These are phyloP conservation scores for Suhomyces bolitotheri DNA, from an alignment of 1,139 yeast genomes.

Conservation along the genomic window DNA sequence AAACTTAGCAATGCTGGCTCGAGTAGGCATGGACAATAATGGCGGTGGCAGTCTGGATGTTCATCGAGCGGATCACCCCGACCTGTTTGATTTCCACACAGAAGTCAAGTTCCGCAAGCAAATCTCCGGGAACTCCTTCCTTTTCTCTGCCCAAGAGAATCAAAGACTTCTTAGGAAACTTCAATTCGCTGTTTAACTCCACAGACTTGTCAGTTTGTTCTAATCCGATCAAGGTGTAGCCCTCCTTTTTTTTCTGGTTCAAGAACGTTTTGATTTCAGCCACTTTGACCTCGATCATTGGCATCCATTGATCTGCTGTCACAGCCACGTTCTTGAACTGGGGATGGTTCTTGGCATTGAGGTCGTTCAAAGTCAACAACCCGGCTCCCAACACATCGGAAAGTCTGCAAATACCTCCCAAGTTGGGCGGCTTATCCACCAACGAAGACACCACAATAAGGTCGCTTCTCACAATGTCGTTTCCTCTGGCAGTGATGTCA, in stretches of 20 bases:
- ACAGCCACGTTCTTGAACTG: slow-evolving; percentile 88
- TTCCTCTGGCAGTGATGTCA: slow-evolving; percentile 41
- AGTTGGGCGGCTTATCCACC: slow-evolving; percentile 88
- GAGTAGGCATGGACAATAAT: slow-evolving; percentile 91
- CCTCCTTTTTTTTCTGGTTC: slow-evolving; percentile 65
- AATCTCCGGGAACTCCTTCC: slow-evolving; percentile 88
- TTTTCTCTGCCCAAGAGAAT: slow-evolving; percentile 82
- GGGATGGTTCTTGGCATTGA: slow-evolving; percentile 57
- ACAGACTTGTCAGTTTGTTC: slow-evolving; percentile 91
- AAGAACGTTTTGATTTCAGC: slow-evolving; percentile 57
- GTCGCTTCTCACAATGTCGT: slow-evolving; percentile 61
- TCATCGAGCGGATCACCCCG: slow-evolving; percentile 92
- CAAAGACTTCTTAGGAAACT: slow-evolving; percentile 77
- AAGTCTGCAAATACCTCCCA: slow-evolving; percentile 90
- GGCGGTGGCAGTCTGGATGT: slow-evolving; percentile 95
- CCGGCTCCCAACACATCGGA: slow-evolving; percentile 94
- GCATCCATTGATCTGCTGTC: slow-evolving; percentile 96
- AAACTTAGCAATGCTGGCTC: slow-evolving; percentile 61
- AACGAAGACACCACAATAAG: slow-evolving; percentile 83
- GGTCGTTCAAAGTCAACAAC: slow-evolving; percentile 71
- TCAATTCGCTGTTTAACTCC: slow-evolving; percentile 58
- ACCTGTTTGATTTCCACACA: slow-evolving; percentile 91
- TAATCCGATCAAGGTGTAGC: slow-evolving; percentile 83
- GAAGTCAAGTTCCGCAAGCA: slow-evolving; percentile 77
- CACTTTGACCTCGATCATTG: slow-evolving; percentile 75